These are phyloP conservation scores for Phytophthora pini DNA, from an alignment of 352 stramenopile species.

Conservation along the genomic window DNA sequence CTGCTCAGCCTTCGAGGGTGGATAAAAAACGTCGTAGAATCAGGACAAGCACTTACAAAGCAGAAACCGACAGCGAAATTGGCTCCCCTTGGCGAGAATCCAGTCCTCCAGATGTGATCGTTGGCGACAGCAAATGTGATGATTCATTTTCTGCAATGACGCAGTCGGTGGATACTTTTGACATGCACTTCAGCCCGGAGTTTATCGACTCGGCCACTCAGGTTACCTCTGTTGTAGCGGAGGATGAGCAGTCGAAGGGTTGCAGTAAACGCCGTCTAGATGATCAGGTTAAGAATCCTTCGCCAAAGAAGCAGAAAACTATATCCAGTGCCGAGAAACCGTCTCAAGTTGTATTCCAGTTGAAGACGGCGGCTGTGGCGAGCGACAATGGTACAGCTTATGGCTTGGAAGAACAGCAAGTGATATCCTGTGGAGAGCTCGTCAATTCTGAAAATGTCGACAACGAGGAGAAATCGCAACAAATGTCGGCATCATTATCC, in stretches of 20 bases:
- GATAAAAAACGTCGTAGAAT: constrained; percentile 6
- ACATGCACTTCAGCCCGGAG: constrained; percentile 69
- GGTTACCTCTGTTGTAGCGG: constrained; percentile 9
- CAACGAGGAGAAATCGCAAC: constrained; percentile 42
- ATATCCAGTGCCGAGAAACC: background rate
- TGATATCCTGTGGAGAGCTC: background rate
- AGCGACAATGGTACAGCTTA: background rate
- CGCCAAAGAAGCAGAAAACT: constrained; percentile 21
- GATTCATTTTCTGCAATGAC: constrained; percentile 41
- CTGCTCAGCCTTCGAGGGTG: background rate
- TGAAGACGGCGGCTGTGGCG: background rate
- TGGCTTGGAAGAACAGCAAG: background rate
- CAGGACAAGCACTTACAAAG: constrained; percentile 12
- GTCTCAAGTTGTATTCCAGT: background rate
- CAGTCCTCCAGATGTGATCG: constrained; percentile 2
- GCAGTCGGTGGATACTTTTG: constrained; percentile 30
- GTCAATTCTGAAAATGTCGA: constrained; percentile 32
- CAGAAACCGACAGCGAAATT: constrained; percentile 25
- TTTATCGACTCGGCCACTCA: constrained; percentile 49
- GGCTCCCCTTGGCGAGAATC: constrained; percentile 20
- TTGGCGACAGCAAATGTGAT: constrained; percentile 13
- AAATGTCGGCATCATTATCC: constrained; percentile 31
- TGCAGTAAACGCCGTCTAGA: constrained; percentile 8
- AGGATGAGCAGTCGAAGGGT: background rate
- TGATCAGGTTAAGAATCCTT: background rate